phyloP scores from a whole-genome alignment of 164 flowering plant genomes.

The Vitis vinifera region ASM3070453v1 NC_081818.1:3078001-3078500 shows the following conservation, averaged over 20 bases:
- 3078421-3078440: conserved; percentile 80
- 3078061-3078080: too few relatives aligned
- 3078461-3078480: not conserved
- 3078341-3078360: conserved; percentile 72
- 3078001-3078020: too few relatives aligned
- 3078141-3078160: too few relatives aligned
- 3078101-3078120: too few relatives aligned
- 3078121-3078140: too few relatives aligned
- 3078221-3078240: conserved; percentile 54
- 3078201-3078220: conserved; percentile 81
- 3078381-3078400: conserved; percentile 91
- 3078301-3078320: not conserved
- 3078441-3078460: conserved; percentile 61
- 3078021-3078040: too few relatives aligned
- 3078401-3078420: conserved; percentile 93
- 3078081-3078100: too few relatives aligned
- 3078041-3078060: too few relatives aligned
- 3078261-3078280: conserved; percentile 34
- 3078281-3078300: too few relatives aligned
- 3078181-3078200: conserved; percentile 83
- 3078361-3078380: conserved; percentile 84
- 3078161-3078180: conserved; percentile 41
- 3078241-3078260: conserved; percentile 78
- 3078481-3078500: too few relatives aligned
- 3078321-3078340: conserved; percentile 17